phyloP scores from a whole-genome alignment of 768 basidiomycete species.

The Tricholoma saponaceum region DNA sequence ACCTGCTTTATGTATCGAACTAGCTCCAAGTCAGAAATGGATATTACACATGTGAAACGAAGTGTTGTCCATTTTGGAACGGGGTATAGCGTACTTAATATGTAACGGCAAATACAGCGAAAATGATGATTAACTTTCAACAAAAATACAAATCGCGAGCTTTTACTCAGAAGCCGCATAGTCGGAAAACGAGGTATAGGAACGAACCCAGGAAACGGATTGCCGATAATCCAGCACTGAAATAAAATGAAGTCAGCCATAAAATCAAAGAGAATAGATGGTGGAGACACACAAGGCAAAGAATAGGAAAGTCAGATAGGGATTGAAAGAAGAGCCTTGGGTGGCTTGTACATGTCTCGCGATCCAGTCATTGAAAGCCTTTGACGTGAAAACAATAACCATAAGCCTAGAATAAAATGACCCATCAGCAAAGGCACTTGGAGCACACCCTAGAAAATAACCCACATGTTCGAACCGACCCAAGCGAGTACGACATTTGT shows the following conservation, averaged over 20 bases:
- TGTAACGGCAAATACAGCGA: slow-evolving; percentile 1
- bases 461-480: slow-evolving; percentile 83
- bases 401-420: slow-evolving; percentile 41
- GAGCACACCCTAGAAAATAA: slow-evolving; percentile 16
- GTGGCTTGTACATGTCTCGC: slow-evolving; percentile 47
- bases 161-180: slow-evolving; percentile 51
- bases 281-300: slow-evolving; percentile 24
- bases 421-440: slow-evolving; percentile 8
- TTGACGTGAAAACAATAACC: slow-evolving; percentile 74
- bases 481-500: slow-evolving; percentile 83
- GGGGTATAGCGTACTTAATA: background rate
- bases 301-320: slow-evolving; percentile 85
- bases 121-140: background rate
- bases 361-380: slow-evolving; percentile 74
- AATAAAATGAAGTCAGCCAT: background rate
- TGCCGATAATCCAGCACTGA: slow-evolving; percentile 73
- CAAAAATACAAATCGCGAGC: background rate
- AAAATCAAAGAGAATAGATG: background rate
- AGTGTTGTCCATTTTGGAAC: background rate
- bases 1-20: background rate
- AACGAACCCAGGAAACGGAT: slow-evolving; percentile 78
- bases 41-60: too few species aligned
- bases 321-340: slow-evolving; percentile 67
- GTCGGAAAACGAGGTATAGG: slow-evolving; percentile 73
- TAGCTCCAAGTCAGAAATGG: background rate